phyloP scores from a whole-genome alignment of 2,329 filamentous ascomycete genomes.

The Lizonia empirigonia region DNA sequence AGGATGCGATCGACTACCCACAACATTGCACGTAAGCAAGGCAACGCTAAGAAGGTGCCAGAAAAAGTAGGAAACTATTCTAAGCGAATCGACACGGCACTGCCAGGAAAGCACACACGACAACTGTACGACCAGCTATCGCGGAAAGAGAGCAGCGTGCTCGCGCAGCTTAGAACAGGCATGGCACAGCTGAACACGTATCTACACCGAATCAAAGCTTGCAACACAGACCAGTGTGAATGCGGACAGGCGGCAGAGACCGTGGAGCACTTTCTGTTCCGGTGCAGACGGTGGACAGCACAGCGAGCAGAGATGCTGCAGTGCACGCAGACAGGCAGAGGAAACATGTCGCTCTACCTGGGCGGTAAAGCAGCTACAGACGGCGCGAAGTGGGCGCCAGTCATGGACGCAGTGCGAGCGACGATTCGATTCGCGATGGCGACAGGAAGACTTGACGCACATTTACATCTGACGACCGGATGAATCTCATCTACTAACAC shows the following conservation, averaged over 20 bases:
- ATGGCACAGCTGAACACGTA: conserved; percentile 17
- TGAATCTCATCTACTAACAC: too few species aligned
- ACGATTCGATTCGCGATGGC: background rate
- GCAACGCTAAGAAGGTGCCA: conserved; percentile 14
- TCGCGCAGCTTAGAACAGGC: conserved; percentile 16
- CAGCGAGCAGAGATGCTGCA: conserved; percentile 10
- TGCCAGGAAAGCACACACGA: conserved; percentile 15
- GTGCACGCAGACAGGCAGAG: conserved; percentile 12
- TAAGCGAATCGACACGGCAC: conserved; percentile 13
- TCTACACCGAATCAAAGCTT: conserved; percentile 14
- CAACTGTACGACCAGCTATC: conserved; percentile 13
- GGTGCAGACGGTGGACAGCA: conserved; percentile 9
- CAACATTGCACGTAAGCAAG: conserved; percentile 14
- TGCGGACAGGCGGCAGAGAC: conserved; percentile 6
- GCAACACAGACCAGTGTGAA: conserved; percentile 9
- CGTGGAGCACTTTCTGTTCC: conserved; percentile 11
- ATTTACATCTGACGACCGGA: background rate
- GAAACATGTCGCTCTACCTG: conserved; percentile 13
- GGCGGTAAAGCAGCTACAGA: conserved; percentile 14
- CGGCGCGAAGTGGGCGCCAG: conserved; percentile 7
- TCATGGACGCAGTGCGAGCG: background rate
- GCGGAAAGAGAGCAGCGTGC: conserved; percentile 13
- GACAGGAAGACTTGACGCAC: background rate
- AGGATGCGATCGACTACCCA: conserved; percentile 13
- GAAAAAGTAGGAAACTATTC: conserved; percentile 11